Conservation (phyloP, 805 yeast genomes). For the Wickerhamomyces alni region DNA sequence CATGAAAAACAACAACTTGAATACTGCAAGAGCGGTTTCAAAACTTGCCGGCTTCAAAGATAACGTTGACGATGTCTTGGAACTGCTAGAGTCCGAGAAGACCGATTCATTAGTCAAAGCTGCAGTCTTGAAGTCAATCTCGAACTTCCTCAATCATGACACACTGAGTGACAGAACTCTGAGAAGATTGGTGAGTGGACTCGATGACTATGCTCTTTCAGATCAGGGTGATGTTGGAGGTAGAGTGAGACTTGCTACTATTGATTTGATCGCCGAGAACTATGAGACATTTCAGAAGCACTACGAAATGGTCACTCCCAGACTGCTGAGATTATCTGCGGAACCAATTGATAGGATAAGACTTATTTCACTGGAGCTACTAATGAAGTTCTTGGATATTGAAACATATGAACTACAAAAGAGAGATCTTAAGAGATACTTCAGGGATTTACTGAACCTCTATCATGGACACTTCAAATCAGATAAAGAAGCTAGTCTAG, state of each 20-base stretch:
- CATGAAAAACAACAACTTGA: conserved; percentile 32
- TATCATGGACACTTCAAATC: conserved; percentile 14
- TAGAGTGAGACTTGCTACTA: conserved; percentile 50
- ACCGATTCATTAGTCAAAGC: conserved; percentile 17
- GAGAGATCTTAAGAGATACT: conserved; percentile 23
- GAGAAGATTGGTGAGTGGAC: conserved; percentile 26
- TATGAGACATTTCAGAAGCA: conserved; percentile 7
- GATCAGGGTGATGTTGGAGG: conserved; percentile 93
- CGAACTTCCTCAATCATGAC: conserved; percentile 4
- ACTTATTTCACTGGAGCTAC: conserved; percentile 32
- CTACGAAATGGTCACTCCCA: conserved; percentile 21
- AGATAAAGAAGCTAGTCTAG: conserved; percentile 15
- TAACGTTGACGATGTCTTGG: conserved; percentile 7
- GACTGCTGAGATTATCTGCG: conserved; percentile 49
- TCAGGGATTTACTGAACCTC: conserved; percentile 18
- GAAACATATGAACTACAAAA: conserved; percentile 11
- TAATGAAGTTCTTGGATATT: conserved; percentile 24
- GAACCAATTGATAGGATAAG: conserved; percentile 60
- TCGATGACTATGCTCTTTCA: conserved; percentile 75
- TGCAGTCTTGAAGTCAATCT: conserved; percentile 13
- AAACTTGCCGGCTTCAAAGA: conserved; percentile 10
- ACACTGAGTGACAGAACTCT: conserved; percentile 1
- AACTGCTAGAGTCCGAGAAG: conserved; percentile 16
- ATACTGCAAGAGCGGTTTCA: conserved; percentile 33
- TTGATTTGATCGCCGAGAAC: conserved; percentile 33